Evolutionary conservation across 83 land plant species (phyloP).

Genomic region (Larix sibirica): DNA sequence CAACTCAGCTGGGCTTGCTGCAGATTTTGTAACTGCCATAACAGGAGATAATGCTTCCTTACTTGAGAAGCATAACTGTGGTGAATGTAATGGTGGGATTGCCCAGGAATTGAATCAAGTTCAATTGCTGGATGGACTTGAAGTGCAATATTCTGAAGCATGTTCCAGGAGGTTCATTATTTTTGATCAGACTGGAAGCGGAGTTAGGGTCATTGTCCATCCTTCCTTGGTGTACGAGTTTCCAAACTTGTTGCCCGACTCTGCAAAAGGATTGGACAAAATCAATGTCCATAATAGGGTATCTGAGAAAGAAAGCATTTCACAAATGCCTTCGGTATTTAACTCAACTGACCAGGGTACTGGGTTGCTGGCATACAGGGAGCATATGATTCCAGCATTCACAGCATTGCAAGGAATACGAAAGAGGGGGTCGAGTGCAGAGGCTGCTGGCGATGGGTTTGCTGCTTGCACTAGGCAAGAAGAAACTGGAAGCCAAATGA

Average conservation of each 20-base stretch:
- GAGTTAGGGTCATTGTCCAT: constrained; percentile 53
- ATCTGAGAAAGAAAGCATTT: background rate
- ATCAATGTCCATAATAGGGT: background rate
- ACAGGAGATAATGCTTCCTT: background rate
- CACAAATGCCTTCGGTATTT: constrained; percentile 6
- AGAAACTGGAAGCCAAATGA: constrained; percentile 8
- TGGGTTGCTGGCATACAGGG: background rate
- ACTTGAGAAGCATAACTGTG: background rate
- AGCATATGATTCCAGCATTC: background rate
- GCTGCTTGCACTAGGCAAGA: background rate
- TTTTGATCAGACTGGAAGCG: constrained; percentile 51
- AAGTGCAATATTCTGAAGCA: constrained; percentile 38
- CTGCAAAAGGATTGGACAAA: background rate
- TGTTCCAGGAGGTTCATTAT: constrained; percentile 57
- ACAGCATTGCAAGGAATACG: background rate
- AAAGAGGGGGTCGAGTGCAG: background rate
- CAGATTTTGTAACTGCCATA: background rate
- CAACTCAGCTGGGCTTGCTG: background rate
- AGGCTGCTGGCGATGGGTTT: background rate
- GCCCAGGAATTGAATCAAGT: constrained; percentile 6
- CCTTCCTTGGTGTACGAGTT: constrained; percentile 34
- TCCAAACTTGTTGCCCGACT: background rate
- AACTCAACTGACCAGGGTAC: background rate
- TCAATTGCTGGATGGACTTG: constrained; percentile 23
- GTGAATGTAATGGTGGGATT: background rate